Conservation (phyloP, 176 grass and related monocot genomes). For the Oryza brachyantha region DNA sequence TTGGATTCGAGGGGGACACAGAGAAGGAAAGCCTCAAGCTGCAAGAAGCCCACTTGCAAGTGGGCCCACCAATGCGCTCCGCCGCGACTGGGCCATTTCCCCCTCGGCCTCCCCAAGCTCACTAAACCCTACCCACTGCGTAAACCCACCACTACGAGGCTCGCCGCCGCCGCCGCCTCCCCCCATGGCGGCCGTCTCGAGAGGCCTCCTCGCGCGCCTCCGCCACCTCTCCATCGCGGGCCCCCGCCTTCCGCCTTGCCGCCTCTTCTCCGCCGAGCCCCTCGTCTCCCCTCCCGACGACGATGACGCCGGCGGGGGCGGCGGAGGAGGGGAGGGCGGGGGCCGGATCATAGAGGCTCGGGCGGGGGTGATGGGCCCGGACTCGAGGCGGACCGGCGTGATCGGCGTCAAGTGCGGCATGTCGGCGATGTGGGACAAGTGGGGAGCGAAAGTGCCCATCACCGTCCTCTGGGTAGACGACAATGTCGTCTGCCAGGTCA, state of each 20-base stretch:
- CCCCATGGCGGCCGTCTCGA: conserved; percentile 76
- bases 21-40: background rate
- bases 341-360: conserved; percentile 69
- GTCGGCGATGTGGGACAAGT: conserved; percentile 96
- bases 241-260: conserved; percentile 25
- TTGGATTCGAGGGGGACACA: background rate
- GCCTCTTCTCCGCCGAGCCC: conserved; percentile 53
- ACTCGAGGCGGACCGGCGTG: conserved; percentile 66
- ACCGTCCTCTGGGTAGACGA: conserved; percentile 93
- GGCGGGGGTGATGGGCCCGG: conserved; percentile 51
- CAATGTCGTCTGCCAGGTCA: conserved; percentile 94
- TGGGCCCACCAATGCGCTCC: background rate
- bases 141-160: conserved; percentile 28
- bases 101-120: conserved; percentile 15
- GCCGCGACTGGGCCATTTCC: conserved; percentile 17
- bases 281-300: conserved; percentile 49
- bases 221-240: conserved; percentile 30
- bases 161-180: conserved; percentile 2
- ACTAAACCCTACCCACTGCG: conserved; percentile 45
- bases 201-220: conserved; percentile 73
- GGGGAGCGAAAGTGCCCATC: conserved; percentile 88
- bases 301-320: conserved; percentile 17
- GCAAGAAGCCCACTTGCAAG: conserved; percentile 3
- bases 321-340: conserved; percentile 15
- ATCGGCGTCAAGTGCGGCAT: conserved; percentile 97